Base-by-base conservation (phyloP, 768 basidiomycete species). In the Pleurotus eryngii region DNA sequence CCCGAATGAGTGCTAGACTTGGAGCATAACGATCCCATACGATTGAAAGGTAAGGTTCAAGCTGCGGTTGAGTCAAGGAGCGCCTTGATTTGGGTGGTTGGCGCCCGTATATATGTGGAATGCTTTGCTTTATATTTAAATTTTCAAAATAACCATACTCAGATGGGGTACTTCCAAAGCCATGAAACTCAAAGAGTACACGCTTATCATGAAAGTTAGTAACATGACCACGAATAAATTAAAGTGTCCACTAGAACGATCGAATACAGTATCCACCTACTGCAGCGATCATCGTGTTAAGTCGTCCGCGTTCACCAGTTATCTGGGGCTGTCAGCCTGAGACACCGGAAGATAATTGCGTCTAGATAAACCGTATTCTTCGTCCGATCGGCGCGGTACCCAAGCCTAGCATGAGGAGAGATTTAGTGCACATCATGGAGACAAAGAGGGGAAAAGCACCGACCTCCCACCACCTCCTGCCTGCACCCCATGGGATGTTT, bases 391-490 rank as follows among this genome's bases (percentile, higher is more conserved):
- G 61, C 77, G 78, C 57, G 85, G 82, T 53, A 78, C 69, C 81
- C 81, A 84, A 42, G 81, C 76, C 82, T 84, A 49, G 59, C 59
- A 54, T n/a, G 59, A 53, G 47, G 37, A 11, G 46, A 26, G 46
- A 26, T 40, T 24, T 48, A 53, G 38, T 8, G 51, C 26, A 50
- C 38, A 27, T 15, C 38, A 22, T 37, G 56, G 24, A 54, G 42
- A 42, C 50, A 55, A 54, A 42, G 55, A 58, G 48, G 54, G 43
- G 54, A 51, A 35, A 65, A 63, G n/a, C 60, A 74, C 78, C 69
- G 62, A 90, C 91, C 82, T 92, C 88, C 91, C 91, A 92, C 91
- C 91, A 93, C 63, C 84, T 76, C 61, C 83, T 75, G 46, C 87
- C 79, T 60, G 75, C 72, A 56, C 77, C 73, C 87, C 88, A 90